phyloP scores from a whole-genome alignment of 2,329 filamentous ascomycete genomes.

The Xylaria arbuscula region DNA sequence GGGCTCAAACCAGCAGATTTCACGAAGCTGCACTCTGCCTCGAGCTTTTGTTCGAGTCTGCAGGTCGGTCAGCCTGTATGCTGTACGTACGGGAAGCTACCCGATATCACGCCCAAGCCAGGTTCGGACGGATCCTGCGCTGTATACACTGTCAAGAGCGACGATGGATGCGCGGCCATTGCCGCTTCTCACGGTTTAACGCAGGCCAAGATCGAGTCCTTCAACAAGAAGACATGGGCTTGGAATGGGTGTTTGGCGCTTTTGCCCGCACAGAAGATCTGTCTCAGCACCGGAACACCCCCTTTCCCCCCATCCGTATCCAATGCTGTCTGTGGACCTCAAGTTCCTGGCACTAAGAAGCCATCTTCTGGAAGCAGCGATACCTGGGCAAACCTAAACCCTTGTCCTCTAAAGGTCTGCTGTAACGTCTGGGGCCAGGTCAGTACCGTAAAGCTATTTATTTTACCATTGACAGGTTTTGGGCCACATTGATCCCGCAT shows the following conservation, averaged over 20 bases:
- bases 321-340: not conserved
- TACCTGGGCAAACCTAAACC: not conserved
- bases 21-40: too few species aligned
- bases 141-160: constrained; percentile 48
- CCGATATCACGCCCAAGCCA: constrained; percentile 51
- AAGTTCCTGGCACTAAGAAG: not conserved
- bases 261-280: constrained; percentile 38
- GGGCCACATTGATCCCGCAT: too few species aligned
- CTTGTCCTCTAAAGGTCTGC: constrained; percentile 29
- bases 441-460: too few species aligned
- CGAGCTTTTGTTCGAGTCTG: too few species aligned
- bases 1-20: too few species aligned
- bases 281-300: constrained; percentile 38
- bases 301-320: not conserved
- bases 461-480: too few species aligned
- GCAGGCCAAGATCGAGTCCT: constrained; percentile 32
- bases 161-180: constrained; percentile 51
- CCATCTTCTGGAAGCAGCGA: not conserved
- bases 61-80: too few species aligned
- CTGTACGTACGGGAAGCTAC: constrained; percentile 49
- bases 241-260: constrained; percentile 37
- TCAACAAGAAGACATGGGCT: constrained; percentile 34
- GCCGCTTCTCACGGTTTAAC: constrained; percentile 41
- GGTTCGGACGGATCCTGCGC: constrained; percentile 52
- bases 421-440: constrained; percentile 28